Evolutionary conservation across 2,329 filamentous ascomycete species (phyloP), one percentile per base, ranked within the genome.

Genomic region (Paecilomyces fulvus): DNA sequence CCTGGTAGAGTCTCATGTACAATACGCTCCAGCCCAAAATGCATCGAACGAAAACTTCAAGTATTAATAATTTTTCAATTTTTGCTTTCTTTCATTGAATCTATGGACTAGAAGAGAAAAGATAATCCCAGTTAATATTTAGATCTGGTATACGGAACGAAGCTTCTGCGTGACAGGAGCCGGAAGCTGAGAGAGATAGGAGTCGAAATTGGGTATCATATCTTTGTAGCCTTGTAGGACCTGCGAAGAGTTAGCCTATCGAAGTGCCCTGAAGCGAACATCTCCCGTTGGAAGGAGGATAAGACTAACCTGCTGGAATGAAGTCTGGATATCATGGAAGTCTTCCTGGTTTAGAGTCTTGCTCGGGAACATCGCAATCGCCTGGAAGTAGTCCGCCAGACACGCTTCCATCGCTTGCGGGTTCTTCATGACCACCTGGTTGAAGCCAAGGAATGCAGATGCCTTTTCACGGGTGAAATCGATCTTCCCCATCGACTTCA

Each of bases 401-500:
- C 86, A 88, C 63, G 87, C 87, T 74, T 97, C 94, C 84, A 99
- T 92, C 1, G 91, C 90, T 68, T 91, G 84, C 0, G 94, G 94
- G 66, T 97, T 97, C 67, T 85, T 84, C 59, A 88, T 82, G 3
- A 97, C 88, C 51, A 95, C 82, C 63, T 88, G 81, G 55, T 89
- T 89, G 75, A 99, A 96, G 0, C 94, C 94, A 65, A 90, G 85
- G 71, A 97, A 90, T 0, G 94, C 92, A 25, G 92, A 92, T 0
- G 89, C 90, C 76, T 99, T 99, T 74, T 99, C 94, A 59, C 95
- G 89, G 2, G 90, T 92, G 66, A 89, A 87, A 54, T 90, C 87
- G 30, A 97, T 87, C 60, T 90, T 88, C 58, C 84, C 83, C 82
- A 99, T 95, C 2, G 87, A 84, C 53, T 79, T 80, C 55, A 99